Evolutionary conservation across 1,139 yeast species (phyloP).

Genomic region (Oligophagozyma castellii): DNA sequence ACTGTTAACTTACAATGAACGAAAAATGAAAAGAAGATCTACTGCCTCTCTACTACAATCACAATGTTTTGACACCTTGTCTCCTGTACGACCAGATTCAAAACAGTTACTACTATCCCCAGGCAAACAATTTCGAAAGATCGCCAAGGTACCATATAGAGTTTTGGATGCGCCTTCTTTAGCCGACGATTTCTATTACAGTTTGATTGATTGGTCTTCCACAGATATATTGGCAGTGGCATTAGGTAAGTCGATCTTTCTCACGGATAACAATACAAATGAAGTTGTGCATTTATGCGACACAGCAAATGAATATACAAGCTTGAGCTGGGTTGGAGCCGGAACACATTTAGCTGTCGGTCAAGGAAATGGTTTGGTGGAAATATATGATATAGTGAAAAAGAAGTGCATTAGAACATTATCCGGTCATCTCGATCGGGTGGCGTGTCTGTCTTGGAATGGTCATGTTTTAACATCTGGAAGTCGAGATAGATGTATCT

Average conservation of each 20-base stretch:
- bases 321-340: conserved; percentile 87
- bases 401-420: conserved; percentile 75
- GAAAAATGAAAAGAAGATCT: conserved; percentile 46
- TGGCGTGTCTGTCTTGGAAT: conserved; percentile 87
- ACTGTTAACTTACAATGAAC: conserved; percentile 58
- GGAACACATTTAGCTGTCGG: conserved; percentile 93
- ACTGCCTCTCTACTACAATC: conserved; percentile 49
- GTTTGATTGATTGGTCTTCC: conserved; percentile 91
- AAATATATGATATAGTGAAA: conserved; percentile 90
- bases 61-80: conserved; percentile 46
- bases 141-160: conserved; percentile 78
- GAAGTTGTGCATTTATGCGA: conserved; percentile 66
- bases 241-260: conserved; percentile 70
- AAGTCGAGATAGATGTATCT: conserved; percentile 67
- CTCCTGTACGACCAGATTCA: conserved; percentile 84
- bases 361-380: conserved; percentile 73
- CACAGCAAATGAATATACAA: conserved; percentile 31
- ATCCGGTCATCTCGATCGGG: conserved; percentile 83
- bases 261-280: conserved; percentile 85
- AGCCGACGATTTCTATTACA: conserved; percentile 85
- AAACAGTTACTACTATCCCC: conserved; percentile 72
- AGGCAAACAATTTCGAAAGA: conserved; percentile 60
- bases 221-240: conserved; percentile 86
- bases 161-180: conserved; percentile 95
- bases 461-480: conserved; percentile 83